Base-by-base conservation (phyloP, 257 asterid species). In the Echites panduratus region DNA sequence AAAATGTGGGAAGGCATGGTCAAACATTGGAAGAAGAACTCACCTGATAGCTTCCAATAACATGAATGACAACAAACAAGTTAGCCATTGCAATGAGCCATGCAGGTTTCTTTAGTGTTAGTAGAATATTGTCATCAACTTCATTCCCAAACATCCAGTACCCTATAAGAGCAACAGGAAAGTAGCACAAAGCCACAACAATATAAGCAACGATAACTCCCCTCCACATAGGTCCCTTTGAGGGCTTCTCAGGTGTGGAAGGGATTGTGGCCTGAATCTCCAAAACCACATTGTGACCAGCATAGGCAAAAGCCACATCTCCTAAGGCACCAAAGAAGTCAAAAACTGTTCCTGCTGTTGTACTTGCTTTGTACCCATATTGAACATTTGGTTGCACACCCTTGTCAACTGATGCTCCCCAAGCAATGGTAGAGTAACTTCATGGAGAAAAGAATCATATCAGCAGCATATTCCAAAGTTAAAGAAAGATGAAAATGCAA, bases 61-160 rank as follows among this genome's bases (percentile, higher is more conserved):
- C 98, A 61, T 93, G 98, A 68, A 93, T 13, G 11, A 91, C 96
- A 8, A 91, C 98, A 54, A 93, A 93, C 86, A 93, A 14, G 85
- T 93, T 91, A 61, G 97, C 98, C 96, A 87, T 86, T 67, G 92
- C 97, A 66, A 93, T 94, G 61, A 91, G 96, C 97, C 98, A 91
- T 0, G 65, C 38, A 9, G 98, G 98, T 41, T 80, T 88, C 29
- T 87, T 10, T 16, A 94, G 63, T 0, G 96, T 40, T 26, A 84
- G 5, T 22, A 94, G 87, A 64, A 94, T 87, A 66, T 91, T 94
- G 77, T 91, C 98, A 0, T 74, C 84, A 0, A 91, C 89, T 0
- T 27, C 2, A 58, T 94, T 94, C 4, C 98, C 98, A 64, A 84
- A 94, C 76, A 82, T 73, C 83, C 87, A 82, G 75, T 82, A 93